Conservation (phyloP, 2,329 filamentous ascomycete genomes). For the Arthrobotrys megalospora region DNA sequence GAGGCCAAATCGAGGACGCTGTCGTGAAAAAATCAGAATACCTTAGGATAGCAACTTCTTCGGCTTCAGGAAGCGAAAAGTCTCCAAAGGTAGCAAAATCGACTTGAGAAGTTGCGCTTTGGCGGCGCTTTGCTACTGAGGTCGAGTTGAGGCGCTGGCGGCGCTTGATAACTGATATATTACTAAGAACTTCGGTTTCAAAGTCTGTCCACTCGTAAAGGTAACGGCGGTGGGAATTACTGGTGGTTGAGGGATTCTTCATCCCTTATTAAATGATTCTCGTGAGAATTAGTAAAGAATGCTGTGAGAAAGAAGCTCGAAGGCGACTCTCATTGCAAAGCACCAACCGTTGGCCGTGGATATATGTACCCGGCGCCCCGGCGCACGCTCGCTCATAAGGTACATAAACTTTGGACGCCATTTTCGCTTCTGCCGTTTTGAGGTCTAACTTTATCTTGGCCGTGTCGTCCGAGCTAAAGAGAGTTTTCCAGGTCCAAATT, state of each 20-base stretch:
- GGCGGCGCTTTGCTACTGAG: conserved; percentile 9
- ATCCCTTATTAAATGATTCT: neutral
- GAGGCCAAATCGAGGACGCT: conserved; percentile 4
- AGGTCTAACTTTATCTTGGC: conserved; percentile 2
- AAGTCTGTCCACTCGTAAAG: conserved; percentile 34
- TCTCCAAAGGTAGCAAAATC: conserved; percentile 7
- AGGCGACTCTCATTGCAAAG: no score
- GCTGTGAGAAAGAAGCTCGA: neutral
- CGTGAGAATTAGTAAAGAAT: neutral
- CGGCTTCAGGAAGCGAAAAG: neutral
- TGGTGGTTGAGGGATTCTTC: neutral
- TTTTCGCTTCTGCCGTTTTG: neutral
- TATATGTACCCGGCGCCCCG: conserved; percentile 10
- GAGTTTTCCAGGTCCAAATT: no score
- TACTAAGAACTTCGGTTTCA: conserved; percentile 24
- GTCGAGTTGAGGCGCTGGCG: conserved; percentile 7
- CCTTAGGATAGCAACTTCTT: conserved; percentile 6
- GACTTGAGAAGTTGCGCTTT: conserved; percentile 7
- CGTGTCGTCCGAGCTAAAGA: neutral
- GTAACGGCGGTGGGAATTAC: neutral
- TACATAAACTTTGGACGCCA: neutral
- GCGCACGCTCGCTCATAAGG: neutral
- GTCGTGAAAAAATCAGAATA: conserved; percentile 15
- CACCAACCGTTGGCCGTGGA: neutral
- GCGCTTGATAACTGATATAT: conserved; percentile 5